Evolutionary conservation across 306 rosid genomes (phyloP).

Genomic region (Elaeagnus macrophylla): DNA sequence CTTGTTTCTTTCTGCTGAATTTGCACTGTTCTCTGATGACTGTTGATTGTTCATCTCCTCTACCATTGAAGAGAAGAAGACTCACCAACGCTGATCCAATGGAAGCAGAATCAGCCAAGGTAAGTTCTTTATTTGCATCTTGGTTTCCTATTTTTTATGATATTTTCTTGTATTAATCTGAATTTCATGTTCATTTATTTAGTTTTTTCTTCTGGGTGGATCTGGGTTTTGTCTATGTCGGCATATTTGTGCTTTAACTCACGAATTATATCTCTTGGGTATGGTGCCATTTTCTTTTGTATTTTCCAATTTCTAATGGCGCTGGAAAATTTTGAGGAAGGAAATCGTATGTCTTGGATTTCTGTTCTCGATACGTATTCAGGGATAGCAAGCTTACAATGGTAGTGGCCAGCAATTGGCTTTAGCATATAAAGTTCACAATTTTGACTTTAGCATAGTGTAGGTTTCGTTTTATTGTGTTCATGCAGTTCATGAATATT

Average conservation of each 20-base stretch:
- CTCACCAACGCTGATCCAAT: conserved; percentile 33
- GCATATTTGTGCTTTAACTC: conserved; percentile 6
- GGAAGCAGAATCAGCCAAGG: conserved; percentile 53
- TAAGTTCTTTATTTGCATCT: neutral
- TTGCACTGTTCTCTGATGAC: conserved; percentile 20
- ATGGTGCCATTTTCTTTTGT: neutral
- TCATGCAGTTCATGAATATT: neutral
- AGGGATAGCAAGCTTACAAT: conserved; percentile 1
- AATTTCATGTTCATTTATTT: neutral
- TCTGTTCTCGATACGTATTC: neutral
- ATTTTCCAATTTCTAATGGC: neutral
- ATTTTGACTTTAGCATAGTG: neutral
- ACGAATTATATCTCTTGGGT: conserved; percentile 12
- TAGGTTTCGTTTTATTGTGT: neutral
- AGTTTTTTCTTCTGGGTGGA: conserved; percentile 13
- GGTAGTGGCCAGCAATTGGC: neutral
- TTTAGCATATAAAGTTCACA: neutral
- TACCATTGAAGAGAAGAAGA: conserved; percentile 46
- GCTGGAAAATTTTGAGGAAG: neutral
- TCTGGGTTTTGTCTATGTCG: conserved; percentile 28
- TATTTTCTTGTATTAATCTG: neutral
- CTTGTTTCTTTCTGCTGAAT: neutral
- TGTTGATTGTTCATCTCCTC: conserved; percentile 32
- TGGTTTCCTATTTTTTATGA: too few species aligned
- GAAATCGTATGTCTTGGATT: neutral